Evolutionary conservation across 1,284 basidiomycete species (phyloP).

Genomic region (Apiotrichum domesticum): DNA sequence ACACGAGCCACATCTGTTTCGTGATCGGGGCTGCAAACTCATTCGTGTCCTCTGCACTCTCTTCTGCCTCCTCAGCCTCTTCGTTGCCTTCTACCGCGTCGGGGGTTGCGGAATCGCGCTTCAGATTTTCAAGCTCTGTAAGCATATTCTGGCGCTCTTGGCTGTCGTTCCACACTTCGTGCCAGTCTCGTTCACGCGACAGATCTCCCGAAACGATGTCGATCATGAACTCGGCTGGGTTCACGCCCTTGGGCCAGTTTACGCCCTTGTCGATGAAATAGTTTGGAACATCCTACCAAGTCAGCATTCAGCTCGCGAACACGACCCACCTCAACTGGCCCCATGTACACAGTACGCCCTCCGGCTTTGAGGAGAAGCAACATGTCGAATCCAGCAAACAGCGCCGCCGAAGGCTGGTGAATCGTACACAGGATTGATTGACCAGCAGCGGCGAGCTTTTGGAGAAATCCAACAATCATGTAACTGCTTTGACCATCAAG

Average conservation of each 20-base stretch:
- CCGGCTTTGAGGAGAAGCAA: constrained; percentile 52
- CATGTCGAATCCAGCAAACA: constrained; percentile 64
- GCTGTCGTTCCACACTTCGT: constrained; percentile 59
- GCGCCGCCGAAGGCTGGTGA: constrained; percentile 61
- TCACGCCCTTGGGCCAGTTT: constrained; percentile 46
- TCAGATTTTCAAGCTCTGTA: constrained; percentile 47
- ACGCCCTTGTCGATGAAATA: constrained; percentile 49
- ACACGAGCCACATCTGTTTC: constrained; percentile 14
- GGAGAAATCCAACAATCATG: constrained; percentile 54
- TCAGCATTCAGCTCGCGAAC: no score
- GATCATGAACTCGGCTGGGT: constrained; percentile 51
- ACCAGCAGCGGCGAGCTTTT: constrained; percentile 52
- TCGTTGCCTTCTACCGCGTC: neutral
- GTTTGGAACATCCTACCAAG: constrained; percentile 43
- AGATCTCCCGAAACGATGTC: constrained; percentile 40
- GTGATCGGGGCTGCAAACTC: constrained; percentile 13
- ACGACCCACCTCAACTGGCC: constrained; percentile 39
- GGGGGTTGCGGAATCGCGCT: neutral
- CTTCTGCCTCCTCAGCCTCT: neutral
- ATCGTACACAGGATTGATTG: constrained; percentile 50
- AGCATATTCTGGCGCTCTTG: constrained; percentile 44
- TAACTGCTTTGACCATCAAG: constrained; percentile 57
- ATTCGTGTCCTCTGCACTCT: constrained; percentile 1
- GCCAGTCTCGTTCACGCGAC: constrained; percentile 57
- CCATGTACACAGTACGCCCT: constrained; percentile 55